Evolutionary conservation across 192 early-diverging fungal genomes (phyloP).

Genomic region (Rhizophagus clarus): DNA sequence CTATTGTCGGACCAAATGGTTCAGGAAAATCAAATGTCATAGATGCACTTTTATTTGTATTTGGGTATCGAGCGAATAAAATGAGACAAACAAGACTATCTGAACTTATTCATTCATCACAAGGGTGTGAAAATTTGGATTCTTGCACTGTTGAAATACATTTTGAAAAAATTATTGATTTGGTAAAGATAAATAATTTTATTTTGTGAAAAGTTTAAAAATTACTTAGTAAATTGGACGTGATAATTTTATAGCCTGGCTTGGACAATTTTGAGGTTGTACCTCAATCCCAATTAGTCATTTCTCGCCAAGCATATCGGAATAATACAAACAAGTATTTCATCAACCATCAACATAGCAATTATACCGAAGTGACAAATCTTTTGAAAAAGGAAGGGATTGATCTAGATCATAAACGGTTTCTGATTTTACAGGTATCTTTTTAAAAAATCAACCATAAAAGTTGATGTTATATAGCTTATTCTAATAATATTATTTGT

Average conservation of each 20-base stretch:
- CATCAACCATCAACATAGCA: conserved; percentile 68
- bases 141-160: conserved; percentile 90
- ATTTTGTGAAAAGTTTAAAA: not conserved
- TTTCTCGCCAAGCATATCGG: conserved; percentile 71
- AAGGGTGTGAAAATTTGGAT: conserved; percentile 65
- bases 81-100: conserved; percentile 95
- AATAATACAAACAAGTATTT: conserved; percentile 78
- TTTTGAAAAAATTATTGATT: conserved; percentile 89
- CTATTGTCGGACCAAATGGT: conserved; percentile 95
- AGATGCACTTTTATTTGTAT: conserved; percentile 96
- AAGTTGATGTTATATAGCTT: too few species aligned
- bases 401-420: conserved; percentile 97
- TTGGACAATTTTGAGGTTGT: conserved; percentile 64
- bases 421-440: conserved; percentile 85
- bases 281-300: conserved; percentile 69
- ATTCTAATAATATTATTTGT: too few species aligned
- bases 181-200: conserved; percentile 42
- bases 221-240: not conserved
- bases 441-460: not conserved
- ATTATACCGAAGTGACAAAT: conserved; percentile 80
- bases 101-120: conserved; percentile 94
- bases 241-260: conserved; percentile 50
- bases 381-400: conserved; percentile 84
- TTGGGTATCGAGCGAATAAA: conserved; percentile 97
- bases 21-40: conserved; percentile 99